Percentiles rank a stretch among this genome's conserved stretches.
These are phyloP conservation scores for Cystobasidium ongulense DNA, from an alignment of 768 basidiomycete genomes.

Conservation along the genomic window DNA sequence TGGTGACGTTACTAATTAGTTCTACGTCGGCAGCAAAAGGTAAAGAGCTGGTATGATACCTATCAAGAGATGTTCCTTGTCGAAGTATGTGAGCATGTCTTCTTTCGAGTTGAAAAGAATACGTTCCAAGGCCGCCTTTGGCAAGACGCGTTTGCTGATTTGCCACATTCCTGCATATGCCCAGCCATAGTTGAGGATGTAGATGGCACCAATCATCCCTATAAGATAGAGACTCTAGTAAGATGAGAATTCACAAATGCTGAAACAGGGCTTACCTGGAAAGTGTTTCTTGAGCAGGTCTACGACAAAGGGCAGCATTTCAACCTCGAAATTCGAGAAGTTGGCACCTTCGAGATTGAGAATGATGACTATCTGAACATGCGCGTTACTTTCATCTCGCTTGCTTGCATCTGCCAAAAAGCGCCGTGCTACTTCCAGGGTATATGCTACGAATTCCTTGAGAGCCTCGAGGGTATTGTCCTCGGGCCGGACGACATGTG, in stretches of 20 bases:
- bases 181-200: conserved; percentile 41
- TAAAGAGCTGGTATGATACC: neutral
- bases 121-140: conserved; percentile 40
- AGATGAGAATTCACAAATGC: conserved; percentile 31
- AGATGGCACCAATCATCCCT: conserved; percentile 29
- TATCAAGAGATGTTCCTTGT: conserved; percentile 35
- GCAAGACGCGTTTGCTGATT: conserved; percentile 39
- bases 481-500: conserved; percentile 33
- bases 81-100: conserved; percentile 40
- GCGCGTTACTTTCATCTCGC: conserved; percentile 1
- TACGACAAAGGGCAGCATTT: conserved; percentile 41
- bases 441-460: conserved; percentile 36
- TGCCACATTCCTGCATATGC: conserved; percentile 41
- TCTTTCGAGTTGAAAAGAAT: conserved; percentile 39
- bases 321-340: conserved; percentile 36
- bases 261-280: conserved; percentile 40
- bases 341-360: conserved; percentile 39
- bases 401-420: conserved; percentile 36
- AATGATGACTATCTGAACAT: conserved; percentile 39
- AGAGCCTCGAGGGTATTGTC: conserved; percentile 38
- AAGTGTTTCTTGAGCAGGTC: conserved; percentile 40
- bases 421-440: conserved; percentile 37
- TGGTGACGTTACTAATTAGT: neutral
- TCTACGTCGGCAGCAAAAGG: neutral
- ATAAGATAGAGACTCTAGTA: neutral